Percentiles rank a stretch among this genome's conserved stretches.
Evolutionary conservation across 495 filamentous ascomycete species (phyloP).

Genomic region (Talaromyces proteolyticus): DNA sequence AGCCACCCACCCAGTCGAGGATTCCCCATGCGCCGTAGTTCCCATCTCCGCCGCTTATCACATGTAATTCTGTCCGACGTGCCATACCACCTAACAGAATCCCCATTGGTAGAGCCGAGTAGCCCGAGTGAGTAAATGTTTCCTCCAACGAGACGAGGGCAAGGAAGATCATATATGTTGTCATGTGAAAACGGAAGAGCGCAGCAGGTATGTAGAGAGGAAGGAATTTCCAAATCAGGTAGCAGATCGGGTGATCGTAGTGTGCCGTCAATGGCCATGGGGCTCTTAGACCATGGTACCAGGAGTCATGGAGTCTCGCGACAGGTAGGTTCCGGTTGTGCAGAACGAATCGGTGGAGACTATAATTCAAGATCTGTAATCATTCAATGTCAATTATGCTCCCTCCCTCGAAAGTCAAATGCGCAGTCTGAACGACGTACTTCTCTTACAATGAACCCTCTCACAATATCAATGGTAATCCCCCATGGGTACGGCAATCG

Average conservation of each 20-base stretch:
- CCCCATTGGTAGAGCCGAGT: slow-evolving; percentile 61
- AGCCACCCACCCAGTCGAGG: slow-evolving; percentile 72
- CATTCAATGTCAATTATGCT: slow-evolving; percentile 2
- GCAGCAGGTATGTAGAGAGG: slow-evolving; percentile 69
- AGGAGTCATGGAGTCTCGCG: slow-evolving; percentile 47
- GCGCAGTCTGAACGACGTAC: too few species aligned
- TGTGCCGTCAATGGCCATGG: slow-evolving; percentile 65
- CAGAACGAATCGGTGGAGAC: slow-evolving; percentile 65
- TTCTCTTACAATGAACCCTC: slow-evolving; percentile 49
- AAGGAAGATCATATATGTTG: slow-evolving; percentile 72
- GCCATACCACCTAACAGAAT: slow-evolving; percentile 73
- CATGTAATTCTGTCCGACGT: slow-evolving; percentile 62
- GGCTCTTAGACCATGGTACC: slow-evolving; percentile 57
- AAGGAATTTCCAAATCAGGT: slow-evolving; percentile 62
- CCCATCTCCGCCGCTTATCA: slow-evolving; percentile 50
- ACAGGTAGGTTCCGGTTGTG: slow-evolving; percentile 41
- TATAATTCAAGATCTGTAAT: slow-evolving; percentile 53
- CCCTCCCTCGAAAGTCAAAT: too few species aligned
- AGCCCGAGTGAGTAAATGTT: slow-evolving; percentile 70
- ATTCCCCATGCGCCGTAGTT: slow-evolving; percentile 78
- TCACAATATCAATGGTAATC: slow-evolving; percentile 45
- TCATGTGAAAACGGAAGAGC: slow-evolving; percentile 63
- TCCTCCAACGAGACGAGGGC: slow-evolving; percentile 69
- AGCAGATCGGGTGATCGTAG: slow-evolving; percentile 77
- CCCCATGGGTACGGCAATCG: slow-evolving; percentile 57